Base-by-base conservation (phyloP, 192 early-diverging fungal species). In the Coemansia brasiliensis region DNA sequence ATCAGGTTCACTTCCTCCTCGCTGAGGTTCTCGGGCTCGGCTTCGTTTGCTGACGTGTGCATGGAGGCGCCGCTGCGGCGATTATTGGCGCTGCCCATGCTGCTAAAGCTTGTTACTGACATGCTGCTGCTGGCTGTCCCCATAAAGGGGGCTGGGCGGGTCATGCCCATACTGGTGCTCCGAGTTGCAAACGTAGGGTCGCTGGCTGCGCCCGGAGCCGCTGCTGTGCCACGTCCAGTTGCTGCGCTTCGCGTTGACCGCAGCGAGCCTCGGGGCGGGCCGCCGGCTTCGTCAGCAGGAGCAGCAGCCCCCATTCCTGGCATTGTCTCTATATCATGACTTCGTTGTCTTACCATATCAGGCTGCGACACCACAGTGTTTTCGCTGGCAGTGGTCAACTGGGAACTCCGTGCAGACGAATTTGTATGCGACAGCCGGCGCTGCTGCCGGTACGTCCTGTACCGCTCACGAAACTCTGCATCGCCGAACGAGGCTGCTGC, bases 1-100 rank as follows among this genome's bases (percentile, higher is more conserved):
- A 81, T 75, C 51, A 69, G 55, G 57, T 81, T 72, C 35, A 81
- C 61, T 57, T 81, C 79, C 26, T 76, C 74, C 32, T 76, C 79
- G 63, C 69, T 63, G 24, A 76, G 39, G 3, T 18, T 39, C 27
- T 72, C 69, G 0, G 57, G 39, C 10, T 71, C 73, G 11, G 54
- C 25, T 21, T 67, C 72, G 8, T 7, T 39, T 29, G 9, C 24
- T 17, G 44, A 45, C 21, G 49, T 8, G 39, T 37, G 44, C 4
- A 44, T 45, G 4, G 54, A 41, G 26, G 61, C 52, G 13, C 58
- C 68, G 57, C 67, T 64, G 39, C 61, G 61, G 20, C 76, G 39
- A 10, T 56, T 61, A 16, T 18, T 55, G 41, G n/a, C 32, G 35
- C 51, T 51, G 42, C 27, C 32, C n/a, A 32, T 46, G 56, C 57